Base-by-base conservation (phyloP, 441 rosid genomes). In the Breynia disticha region DNA sequence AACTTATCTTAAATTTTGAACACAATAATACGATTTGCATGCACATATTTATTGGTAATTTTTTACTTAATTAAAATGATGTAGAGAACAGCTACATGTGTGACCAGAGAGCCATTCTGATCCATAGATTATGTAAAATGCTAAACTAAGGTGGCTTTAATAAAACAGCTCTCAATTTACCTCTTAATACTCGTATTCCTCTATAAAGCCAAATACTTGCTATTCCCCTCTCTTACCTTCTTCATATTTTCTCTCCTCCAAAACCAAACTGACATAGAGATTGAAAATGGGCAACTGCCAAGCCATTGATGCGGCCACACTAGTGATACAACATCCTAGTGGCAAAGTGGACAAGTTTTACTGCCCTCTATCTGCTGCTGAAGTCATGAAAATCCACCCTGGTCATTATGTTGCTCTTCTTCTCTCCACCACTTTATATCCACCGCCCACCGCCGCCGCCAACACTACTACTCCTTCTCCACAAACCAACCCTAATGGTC, bases 321-420 rank as follows among this genome's bases (percentile, higher is more conserved):
- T 90, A 24, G 82, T 77, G 45, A 66, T 90, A 45, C 95, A 90
- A 45, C 87, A 84, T 39, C 85, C 98, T 6, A 60, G 63, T 66
- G 98, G 96, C 11, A 85, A 78, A 57, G 76, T 63, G 1, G 93
- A 87, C 14, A 87, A 65, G 16, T 56, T 80, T 21, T 77, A 71
- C 52, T 80, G 79, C 79, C 71, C 90, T 17, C 73, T 83, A 7
- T 73, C 54, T 50, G 96, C 90, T 35, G 56, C 64, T 32, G 90
- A 81, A 69, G 56, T 90, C 24, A 87, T 87, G 93, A 83, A 73
- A 68, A 73, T 61, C 68, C 81, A 91, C 64, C 96, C 96, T 15
- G 98, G 96, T 28, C 94, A 87, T 67, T 78, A 80, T 72, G 95
- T 91, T 39, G 86, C 93, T 65, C 89, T 87, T 63, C 87, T 91